Evolutionary conservation across 148 eudicot genomes (phyloP).

Genomic region (Chenopodium berlandieri): DNA sequence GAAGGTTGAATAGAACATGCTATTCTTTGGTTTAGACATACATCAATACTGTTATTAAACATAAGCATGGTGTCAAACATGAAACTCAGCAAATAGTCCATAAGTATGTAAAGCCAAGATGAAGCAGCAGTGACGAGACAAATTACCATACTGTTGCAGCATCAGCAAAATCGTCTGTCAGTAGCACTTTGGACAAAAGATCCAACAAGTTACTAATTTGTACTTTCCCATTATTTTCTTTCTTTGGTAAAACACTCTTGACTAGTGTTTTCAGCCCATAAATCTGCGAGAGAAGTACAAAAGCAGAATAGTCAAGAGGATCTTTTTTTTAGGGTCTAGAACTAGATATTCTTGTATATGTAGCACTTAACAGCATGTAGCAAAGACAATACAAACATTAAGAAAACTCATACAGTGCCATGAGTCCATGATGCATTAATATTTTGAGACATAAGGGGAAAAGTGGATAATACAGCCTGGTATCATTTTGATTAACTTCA

Average conservation of each 20-base stretch:
- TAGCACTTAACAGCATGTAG: not conserved
- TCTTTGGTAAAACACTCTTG: constrained; percentile 62
- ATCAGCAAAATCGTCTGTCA: constrained; percentile 47
- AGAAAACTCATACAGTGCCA: not conserved
- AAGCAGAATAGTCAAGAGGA: not conserved
- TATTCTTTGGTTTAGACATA: not conserved
- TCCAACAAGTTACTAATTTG: constrained; percentile 55
- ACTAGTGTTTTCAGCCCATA: constrained; percentile 86
- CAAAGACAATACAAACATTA: not conserved
- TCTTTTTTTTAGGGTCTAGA: not conserved
- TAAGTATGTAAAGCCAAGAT: constrained; percentile 5
- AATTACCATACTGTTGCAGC: constrained; percentile 50
- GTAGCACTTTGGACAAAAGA: constrained; percentile 58
- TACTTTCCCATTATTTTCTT: constrained; percentile 37
- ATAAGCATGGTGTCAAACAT: not conserved
- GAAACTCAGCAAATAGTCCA: not conserved
- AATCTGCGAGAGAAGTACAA: constrained; percentile 43
- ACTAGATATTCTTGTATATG: not conserved
- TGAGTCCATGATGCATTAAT: not conserved
- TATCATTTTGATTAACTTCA: not conserved
- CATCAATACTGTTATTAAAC: not conserved
- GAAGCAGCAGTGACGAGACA: not conserved
- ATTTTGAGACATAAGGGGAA: not conserved
- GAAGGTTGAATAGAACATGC: too few relatives aligned
- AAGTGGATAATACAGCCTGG: too few relatives aligned